Conservation (phyloP, 2,329 filamentous ascomycete genomes). For the Dryadomyces sulphureus region DNA sequence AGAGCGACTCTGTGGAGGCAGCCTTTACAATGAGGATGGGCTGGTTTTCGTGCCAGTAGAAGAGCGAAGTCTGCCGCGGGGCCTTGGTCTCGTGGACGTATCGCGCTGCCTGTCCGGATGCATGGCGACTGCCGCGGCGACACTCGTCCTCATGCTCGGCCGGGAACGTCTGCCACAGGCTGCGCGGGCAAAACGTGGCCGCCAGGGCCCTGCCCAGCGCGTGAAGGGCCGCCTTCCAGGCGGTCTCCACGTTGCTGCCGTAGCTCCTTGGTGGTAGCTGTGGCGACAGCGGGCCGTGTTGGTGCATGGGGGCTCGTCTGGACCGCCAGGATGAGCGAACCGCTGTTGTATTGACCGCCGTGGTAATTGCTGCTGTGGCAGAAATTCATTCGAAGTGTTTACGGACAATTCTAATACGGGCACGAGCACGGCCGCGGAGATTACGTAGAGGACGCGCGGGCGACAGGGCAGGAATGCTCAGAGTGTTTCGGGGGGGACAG, state of each 20-base stretch:
- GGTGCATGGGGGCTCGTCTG: slow-evolving; percentile 18
- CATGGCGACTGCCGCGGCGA: too few relatives aligned
- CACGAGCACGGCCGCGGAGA: too few relatives aligned
- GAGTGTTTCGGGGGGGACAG: too few relatives aligned
- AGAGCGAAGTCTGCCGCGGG: too few relatives aligned
- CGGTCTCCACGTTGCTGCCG: not conserved
- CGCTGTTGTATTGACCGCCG: too few relatives aligned
- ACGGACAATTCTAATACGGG: too few relatives aligned
- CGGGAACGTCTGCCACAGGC: too few relatives aligned
- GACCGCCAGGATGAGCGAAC: not conserved
- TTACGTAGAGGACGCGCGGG: too few relatives aligned
- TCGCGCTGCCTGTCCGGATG: not conserved
- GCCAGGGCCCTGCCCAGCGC: not conserved
- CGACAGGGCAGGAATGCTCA: not conserved
- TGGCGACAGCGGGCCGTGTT: slow-evolving; percentile 17
- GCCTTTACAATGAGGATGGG: not conserved
- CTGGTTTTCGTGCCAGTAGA: not conserved
- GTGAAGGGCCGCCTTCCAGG: not conserved
- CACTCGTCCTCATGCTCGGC: too few relatives aligned
- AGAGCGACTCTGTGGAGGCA: not conserved
- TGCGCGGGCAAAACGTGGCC: too few relatives aligned
- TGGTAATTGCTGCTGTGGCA: too few relatives aligned
- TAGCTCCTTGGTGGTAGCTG: not conserved
- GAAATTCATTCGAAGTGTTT: too few relatives aligned
- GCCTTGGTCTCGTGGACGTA: not conserved